Percentiles rank a stretch among this genome's conserved stretches.
phyloP scores from a whole-genome alignment of 306 rosid species.

The Echinosophora koreensis region DNA sequence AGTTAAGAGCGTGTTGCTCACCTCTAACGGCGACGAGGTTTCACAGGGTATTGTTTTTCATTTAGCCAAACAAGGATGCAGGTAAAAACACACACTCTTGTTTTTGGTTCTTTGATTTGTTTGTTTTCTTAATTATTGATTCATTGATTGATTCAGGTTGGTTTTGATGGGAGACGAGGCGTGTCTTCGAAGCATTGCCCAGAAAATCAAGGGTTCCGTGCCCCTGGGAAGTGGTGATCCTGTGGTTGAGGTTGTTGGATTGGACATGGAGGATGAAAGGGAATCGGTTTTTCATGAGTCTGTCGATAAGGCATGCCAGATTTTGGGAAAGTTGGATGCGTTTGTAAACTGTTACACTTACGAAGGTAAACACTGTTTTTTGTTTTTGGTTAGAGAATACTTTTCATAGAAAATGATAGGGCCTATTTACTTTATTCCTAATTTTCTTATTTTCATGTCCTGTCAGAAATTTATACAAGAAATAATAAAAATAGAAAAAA shows the following conservation, averaged over 20 bases:
- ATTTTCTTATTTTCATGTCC: too few relatives aligned
- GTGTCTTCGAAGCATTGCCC: slow-evolving; percentile 46
- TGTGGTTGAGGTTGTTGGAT: slow-evolving; percentile 63
- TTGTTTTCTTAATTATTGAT: neutral
- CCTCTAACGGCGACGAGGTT: slow-evolving; percentile 74
- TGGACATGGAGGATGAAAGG: slow-evolving; percentile 66
- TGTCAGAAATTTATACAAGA: too few relatives aligned
- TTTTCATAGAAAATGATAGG: too few relatives aligned
- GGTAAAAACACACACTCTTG: slow-evolving; percentile 48
- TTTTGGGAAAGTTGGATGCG: slow-evolving; percentile 77
- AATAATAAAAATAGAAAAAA: too few relatives aligned
- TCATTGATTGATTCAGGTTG: slow-evolving; percentile 52
- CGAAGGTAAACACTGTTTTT: slow-evolving; percentile 59
- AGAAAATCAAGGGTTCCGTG: slow-evolving; percentile 50
- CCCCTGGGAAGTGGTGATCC: slow-evolving; percentile 45
- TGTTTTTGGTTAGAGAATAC: too few relatives aligned
- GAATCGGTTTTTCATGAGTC: slow-evolving; percentile 65
- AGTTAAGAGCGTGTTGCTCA: slow-evolving; percentile 67
- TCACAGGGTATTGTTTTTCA: slow-evolving; percentile 71
- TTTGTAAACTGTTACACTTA: slow-evolving; percentile 76
- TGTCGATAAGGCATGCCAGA: slow-evolving; percentile 65
- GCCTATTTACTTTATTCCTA: too few relatives aligned
- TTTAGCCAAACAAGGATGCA: slow-evolving; percentile 86
- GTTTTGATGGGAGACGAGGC: slow-evolving; percentile 80
- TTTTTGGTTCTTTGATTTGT: neutral